These are phyloP conservation scores for Aegilops longissima DNA, from an alignment of 176 grass and related monocot species.

Conservation along the genomic window DNA sequence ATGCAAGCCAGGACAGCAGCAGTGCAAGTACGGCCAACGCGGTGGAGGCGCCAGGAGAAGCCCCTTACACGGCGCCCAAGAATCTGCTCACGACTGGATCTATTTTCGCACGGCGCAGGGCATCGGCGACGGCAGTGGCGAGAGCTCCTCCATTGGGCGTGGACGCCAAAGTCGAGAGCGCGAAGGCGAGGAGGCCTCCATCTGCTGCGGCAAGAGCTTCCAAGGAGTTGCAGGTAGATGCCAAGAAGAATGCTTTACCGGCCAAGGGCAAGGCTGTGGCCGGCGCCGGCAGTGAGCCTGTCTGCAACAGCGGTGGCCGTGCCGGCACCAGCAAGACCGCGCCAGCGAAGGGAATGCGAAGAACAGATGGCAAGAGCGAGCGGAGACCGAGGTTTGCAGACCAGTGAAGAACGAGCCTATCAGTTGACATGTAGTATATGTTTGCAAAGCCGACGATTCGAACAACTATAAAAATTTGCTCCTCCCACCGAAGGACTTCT, in stretches of 20 bases:
- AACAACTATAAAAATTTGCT: neutral
- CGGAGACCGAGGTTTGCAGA: neutral
- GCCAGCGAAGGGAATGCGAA: constrained; percentile 6
- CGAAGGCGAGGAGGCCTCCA: neutral
- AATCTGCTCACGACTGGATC: constrained; percentile 34
- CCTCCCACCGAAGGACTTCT: neutral
- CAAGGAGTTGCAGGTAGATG: constrained; percentile 9
- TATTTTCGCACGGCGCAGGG: neutral
- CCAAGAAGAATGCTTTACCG: neutral
- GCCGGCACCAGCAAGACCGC: neutral
- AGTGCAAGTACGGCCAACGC: neutral
- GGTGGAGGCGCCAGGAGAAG: neutral
- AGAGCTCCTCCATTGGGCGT: neutral
- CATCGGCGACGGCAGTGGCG: too few relatives aligned
- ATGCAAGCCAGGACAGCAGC: neutral
- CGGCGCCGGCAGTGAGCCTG: neutral
- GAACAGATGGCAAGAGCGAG: constrained; percentile 7
- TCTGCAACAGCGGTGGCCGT: neutral
- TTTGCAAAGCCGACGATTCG: neutral
- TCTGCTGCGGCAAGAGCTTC: neutral
- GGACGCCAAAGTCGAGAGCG: neutral
- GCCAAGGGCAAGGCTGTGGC: neutral
- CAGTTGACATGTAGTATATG: neutral
- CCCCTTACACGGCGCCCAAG: constrained; percentile 21
- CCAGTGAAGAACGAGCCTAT: neutral